Conservation (phyloP, 805 yeast genomes). For the Metschnikowia santaceciliae region DNA sequence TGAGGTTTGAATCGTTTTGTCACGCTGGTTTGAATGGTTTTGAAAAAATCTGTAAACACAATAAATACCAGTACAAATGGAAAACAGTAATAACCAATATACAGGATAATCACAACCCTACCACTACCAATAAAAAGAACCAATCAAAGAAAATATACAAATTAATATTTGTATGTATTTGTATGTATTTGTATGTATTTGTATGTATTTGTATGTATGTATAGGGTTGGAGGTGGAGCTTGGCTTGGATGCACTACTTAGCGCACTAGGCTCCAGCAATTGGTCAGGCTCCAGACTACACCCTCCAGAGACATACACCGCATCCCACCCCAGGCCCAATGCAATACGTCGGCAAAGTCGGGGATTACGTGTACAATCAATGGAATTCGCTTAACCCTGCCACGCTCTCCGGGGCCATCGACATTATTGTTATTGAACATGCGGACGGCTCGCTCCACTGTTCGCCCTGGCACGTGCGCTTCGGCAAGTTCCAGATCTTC, state of each 20-base stretch:
- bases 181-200: no score
- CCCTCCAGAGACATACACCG: background rate
- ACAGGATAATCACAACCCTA: no score
- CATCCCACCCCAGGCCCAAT: conserved; percentile 31
- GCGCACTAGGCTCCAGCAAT: background rate
- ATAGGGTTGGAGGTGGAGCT: no score
- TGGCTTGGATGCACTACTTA: background rate
- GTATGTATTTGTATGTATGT: no score
- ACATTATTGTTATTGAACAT: conserved; percentile 90
- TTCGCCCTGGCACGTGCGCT: conserved; percentile 94
- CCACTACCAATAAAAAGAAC: no score
- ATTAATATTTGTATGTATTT: no score
- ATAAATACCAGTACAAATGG: no score
- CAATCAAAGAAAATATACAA: no score
- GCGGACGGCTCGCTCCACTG: conserved; percentile 77
- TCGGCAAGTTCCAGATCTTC: conserved; percentile 88
- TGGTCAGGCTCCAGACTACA: background rate
- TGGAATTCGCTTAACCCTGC: conserved; percentile 98
- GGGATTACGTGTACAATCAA: conserved; percentile 91
- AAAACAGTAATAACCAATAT: no score
- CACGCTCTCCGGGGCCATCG: conserved; percentile 94
- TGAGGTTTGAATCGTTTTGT: no score
- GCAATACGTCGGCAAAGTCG: conserved; percentile 97
- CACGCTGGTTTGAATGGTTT: no score
- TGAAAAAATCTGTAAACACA: no score